Evolutionary conservation across 225 moss, liverwort and hornwort species (phyloP).

Genomic region (Climacium dendroides): DNA sequence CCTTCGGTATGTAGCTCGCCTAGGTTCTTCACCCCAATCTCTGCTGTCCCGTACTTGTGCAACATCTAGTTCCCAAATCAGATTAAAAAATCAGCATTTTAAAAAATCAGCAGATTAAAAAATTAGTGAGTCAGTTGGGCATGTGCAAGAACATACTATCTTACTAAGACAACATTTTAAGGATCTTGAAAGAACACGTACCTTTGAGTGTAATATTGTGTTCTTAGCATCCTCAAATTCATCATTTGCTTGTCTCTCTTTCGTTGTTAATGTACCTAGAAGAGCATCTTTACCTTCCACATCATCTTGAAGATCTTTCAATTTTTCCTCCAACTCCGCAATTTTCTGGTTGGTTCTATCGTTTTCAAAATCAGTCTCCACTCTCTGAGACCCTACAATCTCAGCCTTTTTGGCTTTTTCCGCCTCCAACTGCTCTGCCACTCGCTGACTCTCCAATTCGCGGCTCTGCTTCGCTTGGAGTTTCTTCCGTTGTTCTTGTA

Average conservation of each 20-base stretch:
- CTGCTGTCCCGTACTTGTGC: neutral
- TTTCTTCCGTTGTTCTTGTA: conserved; percentile 13
- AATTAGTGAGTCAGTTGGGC: neutral
- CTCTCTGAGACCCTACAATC: neutral
- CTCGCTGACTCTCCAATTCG: conserved; percentile 27
- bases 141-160: neutral
- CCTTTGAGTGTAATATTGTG: neutral
- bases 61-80: neutral
- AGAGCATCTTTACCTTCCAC: neutral
- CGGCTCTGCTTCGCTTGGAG: conserved; percentile 24
- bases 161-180: neutral
- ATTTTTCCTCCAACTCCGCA: neutral
- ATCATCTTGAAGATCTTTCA: neutral
- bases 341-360: neutral
- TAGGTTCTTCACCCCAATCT: conserved; percentile 6
- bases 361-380: neutral
- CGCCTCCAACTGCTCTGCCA: conserved; percentile 28
- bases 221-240: neutral
- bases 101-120: neutral
- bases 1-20: conserved; percentile 5
- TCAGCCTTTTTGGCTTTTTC: conserved; percentile 30
- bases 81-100: neutral
- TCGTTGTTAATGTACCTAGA: neutral
- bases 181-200: neutral
- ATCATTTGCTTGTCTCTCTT: neutral